phyloP scores from a whole-genome alignment of 371 early-diverging fungal genomes.

The Actinomortierella ambigua region DNA sequence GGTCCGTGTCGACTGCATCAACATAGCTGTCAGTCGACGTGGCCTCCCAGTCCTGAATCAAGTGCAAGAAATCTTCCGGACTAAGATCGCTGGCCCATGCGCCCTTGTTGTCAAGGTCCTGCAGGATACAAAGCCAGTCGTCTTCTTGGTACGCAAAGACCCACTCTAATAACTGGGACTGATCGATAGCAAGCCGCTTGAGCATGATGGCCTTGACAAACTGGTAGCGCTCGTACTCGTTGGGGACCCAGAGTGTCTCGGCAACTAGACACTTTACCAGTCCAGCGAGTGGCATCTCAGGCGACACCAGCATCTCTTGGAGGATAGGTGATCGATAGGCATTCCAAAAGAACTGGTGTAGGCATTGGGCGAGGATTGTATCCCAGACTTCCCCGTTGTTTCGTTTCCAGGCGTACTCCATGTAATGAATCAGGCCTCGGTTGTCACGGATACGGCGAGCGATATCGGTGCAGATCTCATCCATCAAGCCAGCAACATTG shows the following conservation, averaged over 20 bases:
- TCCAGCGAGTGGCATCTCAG: constrained; percentile 39
- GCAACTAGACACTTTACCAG: constrained; percentile 28
- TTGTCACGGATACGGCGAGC: constrained; percentile 32
- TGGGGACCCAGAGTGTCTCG: constrained; percentile 40
- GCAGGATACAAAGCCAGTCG: constrained; percentile 35
- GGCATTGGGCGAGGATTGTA: constrained; percentile 38
- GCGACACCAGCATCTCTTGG: constrained; percentile 39
- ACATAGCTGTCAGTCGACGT: constrained; percentile 34
- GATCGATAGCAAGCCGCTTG: constrained; percentile 20
- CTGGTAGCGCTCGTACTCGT: constrained; percentile 43
- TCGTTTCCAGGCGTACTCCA: constrained; percentile 45
- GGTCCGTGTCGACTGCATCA: constrained; percentile 35
- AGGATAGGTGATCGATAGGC: constrained; percentile 24
- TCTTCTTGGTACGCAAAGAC: constrained; percentile 28
- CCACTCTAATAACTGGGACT: constrained; percentile 31
- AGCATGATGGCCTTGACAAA: constrained; percentile 38
- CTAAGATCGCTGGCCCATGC: constrained; percentile 25
- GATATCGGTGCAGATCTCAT: constrained; percentile 42
- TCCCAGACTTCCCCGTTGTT: constrained; percentile 45
- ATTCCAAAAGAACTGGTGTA: constrained; percentile 43
- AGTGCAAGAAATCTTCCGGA: constrained; percentile 27
- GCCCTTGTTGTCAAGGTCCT: constrained; percentile 36
- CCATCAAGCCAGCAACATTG: constrained; percentile 33
- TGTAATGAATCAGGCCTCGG: constrained; percentile 39
- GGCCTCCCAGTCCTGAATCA: constrained; percentile 41